These are phyloP conservation scores for Aspergillus cejpii DNA, from an alignment of 2,329 filamentous ascomycete genomes.

Conservation along the genomic window DNA sequence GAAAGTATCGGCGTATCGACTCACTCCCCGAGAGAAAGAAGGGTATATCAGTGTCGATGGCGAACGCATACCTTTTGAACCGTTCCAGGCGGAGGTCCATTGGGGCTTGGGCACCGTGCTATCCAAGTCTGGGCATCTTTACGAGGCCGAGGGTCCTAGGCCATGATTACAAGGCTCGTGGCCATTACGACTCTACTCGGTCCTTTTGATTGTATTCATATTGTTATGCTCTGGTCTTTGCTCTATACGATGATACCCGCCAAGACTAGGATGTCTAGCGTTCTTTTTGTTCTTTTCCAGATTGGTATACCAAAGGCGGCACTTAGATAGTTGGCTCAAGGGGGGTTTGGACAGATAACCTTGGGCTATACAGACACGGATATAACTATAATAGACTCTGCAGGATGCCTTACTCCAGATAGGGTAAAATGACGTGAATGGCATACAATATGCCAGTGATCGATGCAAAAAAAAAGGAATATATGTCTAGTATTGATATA, in stretches of 20 bases:
- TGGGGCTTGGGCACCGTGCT: slow-evolving; percentile 75
- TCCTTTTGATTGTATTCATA: slow-evolving; percentile 7
- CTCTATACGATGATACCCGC: slow-evolving; percentile 30
- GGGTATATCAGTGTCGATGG: slow-evolving; percentile 95
- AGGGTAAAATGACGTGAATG: neutral
- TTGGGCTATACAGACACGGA: neutral
- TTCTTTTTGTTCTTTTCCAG: slow-evolving; percentile 5
- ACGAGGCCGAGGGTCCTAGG: slow-evolving; percentile 52
- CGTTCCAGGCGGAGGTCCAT: slow-evolving; percentile 88
- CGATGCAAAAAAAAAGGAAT: slow-evolving; percentile 10
- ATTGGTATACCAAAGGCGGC: too few relatives aligned
- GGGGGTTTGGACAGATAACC: neutral
- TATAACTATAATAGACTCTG: neutral
- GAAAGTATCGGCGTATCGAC: slow-evolving; percentile 81
- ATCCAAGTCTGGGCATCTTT: slow-evolving; percentile 63
- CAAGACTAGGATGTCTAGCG: slow-evolving; percentile 16
- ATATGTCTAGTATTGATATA: neutral
- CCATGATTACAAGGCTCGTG: slow-evolving; percentile 11
- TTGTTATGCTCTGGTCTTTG: slow-evolving; percentile 15
- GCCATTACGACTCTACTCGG: neutral
- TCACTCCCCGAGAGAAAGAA: slow-evolving; percentile 64
- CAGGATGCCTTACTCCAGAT: neutral
- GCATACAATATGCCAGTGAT: slow-evolving; percentile 6
- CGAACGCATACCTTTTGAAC: slow-evolving; percentile 76
- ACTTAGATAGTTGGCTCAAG: neutral